Evolutionary conservation across 2,329 filamentous ascomycete species (phyloP), one percentile per base, ranked within the genome.

Genomic region (Phialophora chinensis): DNA sequence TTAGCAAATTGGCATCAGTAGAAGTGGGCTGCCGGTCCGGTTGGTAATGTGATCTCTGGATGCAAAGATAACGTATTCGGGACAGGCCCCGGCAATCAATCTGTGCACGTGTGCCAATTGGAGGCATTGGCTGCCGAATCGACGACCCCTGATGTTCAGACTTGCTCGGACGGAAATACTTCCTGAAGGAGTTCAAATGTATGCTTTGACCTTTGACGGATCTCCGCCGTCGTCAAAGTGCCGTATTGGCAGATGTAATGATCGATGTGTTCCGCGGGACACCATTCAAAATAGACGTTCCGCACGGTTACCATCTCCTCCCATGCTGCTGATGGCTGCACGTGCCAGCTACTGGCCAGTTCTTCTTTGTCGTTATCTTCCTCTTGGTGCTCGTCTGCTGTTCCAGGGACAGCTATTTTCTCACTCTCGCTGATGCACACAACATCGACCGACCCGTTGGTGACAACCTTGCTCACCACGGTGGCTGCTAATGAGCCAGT

Each of bases 251-350:
- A 86, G 35, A 87, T 75, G 71, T 87, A 88, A 0, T 76, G 75
- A 71, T 88, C 81, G 5, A 89, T 77, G 50, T 87, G 73, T 8
- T 72, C 65, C 0, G 81, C 73, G 1, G 84, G 80, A 50, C 88
- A 79, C 86, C 86, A 88, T 76, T 89, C 87, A 57, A 88, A 88
- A 66, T 86, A 87, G n/a, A 84, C 72, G 71, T 84, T 79, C 62
- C 76, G 77, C 35, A 83, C 74, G 44, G 74, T 66, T 11, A 80
- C 69, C 35, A 66, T 63, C 7, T 73, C 72, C 4, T 71, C 71
- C 12, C 60, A 53, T 5, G 65, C 23, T 10, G 55, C 27, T 2
- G 29, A 14, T 20, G 12, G 17, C 3, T 47, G 47, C 56, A 54
- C 7, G 4, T 62, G 29, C 69, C 69, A 71, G 29, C 23, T 55